Evolutionary conservation across 495 filamentous ascomycete species (phyloP).

Genomic region (Chaetomidium leptoderma): DNA sequence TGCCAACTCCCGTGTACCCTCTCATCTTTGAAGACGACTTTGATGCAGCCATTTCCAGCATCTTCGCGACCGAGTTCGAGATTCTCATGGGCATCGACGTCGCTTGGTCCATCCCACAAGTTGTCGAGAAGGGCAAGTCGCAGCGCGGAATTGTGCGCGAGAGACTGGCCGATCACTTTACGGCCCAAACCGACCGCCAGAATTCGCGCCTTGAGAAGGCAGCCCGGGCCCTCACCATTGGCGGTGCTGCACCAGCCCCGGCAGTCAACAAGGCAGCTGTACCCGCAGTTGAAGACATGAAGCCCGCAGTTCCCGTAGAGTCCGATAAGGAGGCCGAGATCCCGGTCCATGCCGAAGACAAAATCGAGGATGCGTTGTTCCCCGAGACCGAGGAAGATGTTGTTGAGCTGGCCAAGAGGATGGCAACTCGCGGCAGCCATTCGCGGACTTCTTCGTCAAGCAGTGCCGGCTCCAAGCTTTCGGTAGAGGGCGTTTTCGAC

Average conservation of each 20-base stretch:
- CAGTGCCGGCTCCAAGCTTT: not conserved
- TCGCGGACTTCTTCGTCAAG: not conserved
- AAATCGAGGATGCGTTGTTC: not conserved
- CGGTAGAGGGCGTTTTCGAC: not conserved
- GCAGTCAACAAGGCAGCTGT: not conserved
- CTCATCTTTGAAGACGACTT: constrained; percentile 16
- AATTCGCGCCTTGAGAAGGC: constrained; percentile 7
- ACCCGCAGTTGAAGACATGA: not conserved
- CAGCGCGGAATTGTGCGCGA: not conserved
- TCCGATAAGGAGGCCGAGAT: not conserved
- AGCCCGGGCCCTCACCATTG: not conserved
- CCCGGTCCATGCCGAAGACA: not conserved
- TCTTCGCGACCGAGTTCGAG: not conserved
- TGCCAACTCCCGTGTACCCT: not conserved
- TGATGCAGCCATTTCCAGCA: constrained; percentile 8
- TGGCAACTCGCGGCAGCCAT: not conserved
- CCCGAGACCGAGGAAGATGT: not conserved
- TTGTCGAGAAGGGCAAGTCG: not conserved
- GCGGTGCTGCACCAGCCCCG: not conserved
- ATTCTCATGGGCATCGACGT: not conserved
- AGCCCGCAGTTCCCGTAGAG: not conserved
- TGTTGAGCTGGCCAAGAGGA: not conserved
- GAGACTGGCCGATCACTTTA: not conserved
- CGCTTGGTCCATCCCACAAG: constrained; percentile 4
- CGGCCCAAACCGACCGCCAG: not conserved